These are phyloP conservation scores for Paecilomyces variotii DNA, from an alignment of 2,329 filamentous ascomycete genomes.

Conservation along the genomic window DNA sequence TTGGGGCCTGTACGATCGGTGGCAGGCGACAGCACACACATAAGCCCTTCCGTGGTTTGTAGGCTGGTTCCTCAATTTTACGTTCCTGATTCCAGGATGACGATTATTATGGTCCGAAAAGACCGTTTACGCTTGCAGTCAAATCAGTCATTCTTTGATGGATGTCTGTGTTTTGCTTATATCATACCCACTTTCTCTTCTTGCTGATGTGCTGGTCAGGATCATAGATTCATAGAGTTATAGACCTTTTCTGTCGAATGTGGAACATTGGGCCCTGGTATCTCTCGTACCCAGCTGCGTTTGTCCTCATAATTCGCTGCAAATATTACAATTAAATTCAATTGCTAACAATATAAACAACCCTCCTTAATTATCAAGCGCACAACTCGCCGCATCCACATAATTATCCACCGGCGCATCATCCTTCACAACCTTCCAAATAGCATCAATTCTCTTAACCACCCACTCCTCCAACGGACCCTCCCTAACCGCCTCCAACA, in stretches of 20 bases:
- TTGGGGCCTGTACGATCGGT: constrained; percentile 38
- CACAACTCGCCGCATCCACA: background rate
- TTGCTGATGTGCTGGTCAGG: background rate
- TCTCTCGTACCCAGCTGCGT: too few relatives aligned
- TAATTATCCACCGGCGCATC: constrained; percentile 4
- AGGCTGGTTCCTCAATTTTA: background rate
- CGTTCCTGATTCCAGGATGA: background rate
- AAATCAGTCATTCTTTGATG: background rate
- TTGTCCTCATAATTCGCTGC: too few relatives aligned
- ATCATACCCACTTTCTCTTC: background rate
- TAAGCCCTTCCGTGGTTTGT: background rate
- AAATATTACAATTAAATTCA: too few relatives aligned
- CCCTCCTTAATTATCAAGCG: background rate
- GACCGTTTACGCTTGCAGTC: background rate
- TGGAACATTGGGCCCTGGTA: background rate
- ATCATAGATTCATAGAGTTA: background rate
- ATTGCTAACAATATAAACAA: background rate
- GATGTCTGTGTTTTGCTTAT: background rate
- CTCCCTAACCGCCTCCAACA: background rate
- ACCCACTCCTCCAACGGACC: constrained; percentile 1
- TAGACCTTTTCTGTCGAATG: background rate
- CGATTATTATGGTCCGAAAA: background rate
- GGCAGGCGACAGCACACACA: constrained; percentile 32
- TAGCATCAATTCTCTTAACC: constrained; percentile 1
- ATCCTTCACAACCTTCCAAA: constrained; percentile 5